These are phyloP conservation scores for Penicillium carneum DNA, from an alignment of 2,329 filamentous ascomycete genomes.

Conservation along the genomic window DNA sequence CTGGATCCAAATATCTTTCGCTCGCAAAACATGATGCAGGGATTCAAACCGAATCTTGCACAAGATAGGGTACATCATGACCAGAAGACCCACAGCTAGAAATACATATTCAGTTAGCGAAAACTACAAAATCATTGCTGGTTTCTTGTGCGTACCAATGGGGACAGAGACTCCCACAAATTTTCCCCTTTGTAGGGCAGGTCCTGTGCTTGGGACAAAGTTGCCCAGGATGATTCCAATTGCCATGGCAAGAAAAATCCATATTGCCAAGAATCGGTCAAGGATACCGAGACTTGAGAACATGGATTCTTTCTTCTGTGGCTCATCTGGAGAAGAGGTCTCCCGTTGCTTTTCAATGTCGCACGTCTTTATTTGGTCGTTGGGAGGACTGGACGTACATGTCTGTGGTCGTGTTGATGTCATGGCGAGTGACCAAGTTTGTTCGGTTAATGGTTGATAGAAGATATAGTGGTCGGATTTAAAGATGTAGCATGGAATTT, in stretches of 20 bases:
- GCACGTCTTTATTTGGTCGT: slow-evolving; percentile 6
- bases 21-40: slow-evolving; percentile 70
- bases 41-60: slow-evolving; percentile 85
- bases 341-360: slow-evolving; percentile 16
- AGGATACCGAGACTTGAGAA: slow-evolving; percentile 64
- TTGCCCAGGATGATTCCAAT: slow-evolving; percentile 79
- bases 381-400: neutral
- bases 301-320: slow-evolving; percentile 32
- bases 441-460: too few relatives aligned
- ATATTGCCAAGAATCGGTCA: slow-evolving; percentile 70
- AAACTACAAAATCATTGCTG: neutral
- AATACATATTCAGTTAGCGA: neutral
- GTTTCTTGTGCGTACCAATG: slow-evolving; percentile 59
- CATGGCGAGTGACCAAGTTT: neutral
- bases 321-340: neutral
- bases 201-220: slow-evolving; percentile 69
- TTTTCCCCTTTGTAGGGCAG: slow-evolving; percentile 70
- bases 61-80: slow-evolving; percentile 95
- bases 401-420: neutral
- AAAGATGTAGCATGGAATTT: neutral
- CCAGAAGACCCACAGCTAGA: slow-evolving; percentile 76
- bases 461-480: neutral
- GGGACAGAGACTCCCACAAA: slow-evolving; percentile 76
- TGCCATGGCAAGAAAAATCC: slow-evolving; percentile 81
- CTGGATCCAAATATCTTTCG: slow-evolving; percentile 75